Conservation (phyloP, 2,329 filamentous ascomycete species). For the Xylariaceae sp. region DNA sequence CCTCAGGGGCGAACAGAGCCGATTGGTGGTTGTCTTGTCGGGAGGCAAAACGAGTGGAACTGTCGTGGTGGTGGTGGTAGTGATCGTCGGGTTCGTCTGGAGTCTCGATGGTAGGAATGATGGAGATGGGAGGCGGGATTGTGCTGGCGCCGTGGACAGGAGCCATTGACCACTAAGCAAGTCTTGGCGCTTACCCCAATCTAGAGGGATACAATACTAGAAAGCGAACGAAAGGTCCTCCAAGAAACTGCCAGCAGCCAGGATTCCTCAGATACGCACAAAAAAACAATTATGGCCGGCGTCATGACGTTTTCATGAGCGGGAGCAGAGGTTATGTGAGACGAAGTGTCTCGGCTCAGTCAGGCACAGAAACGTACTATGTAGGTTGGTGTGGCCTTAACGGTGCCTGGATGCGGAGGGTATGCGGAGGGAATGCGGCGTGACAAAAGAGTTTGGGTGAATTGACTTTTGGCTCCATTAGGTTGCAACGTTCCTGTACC, state of each 20-base stretch:
- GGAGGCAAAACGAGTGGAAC: constrained; percentile 11
- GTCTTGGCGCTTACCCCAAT: constrained; percentile 39
- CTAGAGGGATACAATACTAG: constrained; percentile 26
- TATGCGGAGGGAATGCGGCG: too few species aligned
- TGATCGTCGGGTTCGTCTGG: constrained; percentile 32
- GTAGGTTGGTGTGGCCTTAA: too few species aligned
- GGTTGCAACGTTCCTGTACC: too few species aligned
- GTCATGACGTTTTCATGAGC: constrained; percentile 34
- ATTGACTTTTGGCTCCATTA: too few species aligned
- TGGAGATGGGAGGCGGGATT: constrained; percentile 36
- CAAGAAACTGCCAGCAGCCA: constrained; percentile 14
- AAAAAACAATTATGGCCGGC: constrained; percentile 8
- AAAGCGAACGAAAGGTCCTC: constrained; percentile 7
- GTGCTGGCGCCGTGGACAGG: constrained; percentile 12
- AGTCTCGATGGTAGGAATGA: constrained; percentile 39
- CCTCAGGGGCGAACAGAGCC: constrained; percentile 25
- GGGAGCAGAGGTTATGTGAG: constrained; percentile 4
- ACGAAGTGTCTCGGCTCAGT: background rate
- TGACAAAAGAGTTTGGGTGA: too few species aligned
- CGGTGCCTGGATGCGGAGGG: too few species aligned
- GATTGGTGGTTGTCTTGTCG: constrained; percentile 23
- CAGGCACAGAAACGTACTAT: background rate
- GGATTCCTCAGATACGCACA: constrained; percentile 22
- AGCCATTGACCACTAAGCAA: constrained; percentile 25
- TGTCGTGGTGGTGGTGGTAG: constrained; percentile 11